Evolutionary conservation across 2,329 filamentous ascomycete species (phyloP), one percentile per base, ranked within the genome.

Genomic region (Curvularia sp.): DNA sequence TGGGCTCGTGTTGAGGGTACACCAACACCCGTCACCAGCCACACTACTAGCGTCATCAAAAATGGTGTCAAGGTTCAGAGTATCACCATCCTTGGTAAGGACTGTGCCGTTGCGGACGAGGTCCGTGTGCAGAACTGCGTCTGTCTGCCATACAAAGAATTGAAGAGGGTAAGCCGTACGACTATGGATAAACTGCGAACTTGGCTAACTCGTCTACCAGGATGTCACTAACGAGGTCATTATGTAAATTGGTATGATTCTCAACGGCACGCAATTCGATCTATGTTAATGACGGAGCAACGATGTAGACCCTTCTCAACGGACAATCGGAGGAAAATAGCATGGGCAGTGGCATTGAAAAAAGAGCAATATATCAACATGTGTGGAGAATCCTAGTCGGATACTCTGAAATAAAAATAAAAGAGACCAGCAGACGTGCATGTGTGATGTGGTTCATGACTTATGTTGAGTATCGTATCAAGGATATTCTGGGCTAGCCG

Each of bases 21-120:
- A 0, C 93, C 94, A 1, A 96, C 91, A 15, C 90, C 93, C 0
- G 87, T 92, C 54, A 89, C 86, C 51, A 97, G 90, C 82, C 94
- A 98, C 81, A 91, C 87, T 53, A 98, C 94, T 13, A 97, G 90
- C 80, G 93, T 98, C 71, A 85, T 98, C 79, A 98, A 97, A 87
- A 96, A 97, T 73, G 95, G 95, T 50, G 89, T 98, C 79, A 98
- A 98, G 84, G 95, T 99, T 50, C 95, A 98, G 84, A 96, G 92
- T 78, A 95, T 98, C 75, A 98, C 94, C 46, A 99, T 98, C 67
- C 80, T 99, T 63, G 94, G 94, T 75, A 97, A 98, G 84, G 95
- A 99, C 79, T 98, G 94, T 74, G 87, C 84, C 55, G 95, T 98
- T 28, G 93, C 90, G 3, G 95, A 99, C 71, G 95, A 98, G 80